phyloP scores from a whole-genome alignment of 1,284 basidiomycete genomes.

The Apiotrichum akiyoshidainum region DNA sequence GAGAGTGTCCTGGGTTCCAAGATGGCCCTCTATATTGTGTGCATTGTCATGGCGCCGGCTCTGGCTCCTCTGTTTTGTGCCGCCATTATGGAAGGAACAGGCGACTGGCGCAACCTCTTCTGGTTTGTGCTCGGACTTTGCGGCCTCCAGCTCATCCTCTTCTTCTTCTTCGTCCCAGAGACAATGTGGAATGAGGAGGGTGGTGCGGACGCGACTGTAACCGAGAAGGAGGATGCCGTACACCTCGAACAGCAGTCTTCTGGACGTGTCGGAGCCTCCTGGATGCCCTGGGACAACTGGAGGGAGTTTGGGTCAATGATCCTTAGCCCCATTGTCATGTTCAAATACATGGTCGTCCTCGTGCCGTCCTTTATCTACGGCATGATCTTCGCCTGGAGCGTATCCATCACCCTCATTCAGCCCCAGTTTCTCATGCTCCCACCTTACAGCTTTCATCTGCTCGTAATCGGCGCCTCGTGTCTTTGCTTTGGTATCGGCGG shows the following conservation, averaged over 20 bases:
- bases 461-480: constrained; percentile 40
- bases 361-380: constrained; percentile 45
- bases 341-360: constrained; percentile 27
- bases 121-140: constrained; percentile 42
- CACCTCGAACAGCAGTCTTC: background rate
- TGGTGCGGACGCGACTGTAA: background rate
- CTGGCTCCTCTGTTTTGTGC: constrained; percentile 45
- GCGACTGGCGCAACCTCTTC: constrained; percentile 36
- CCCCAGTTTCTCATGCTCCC: constrained; percentile 41
- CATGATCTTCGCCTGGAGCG: constrained; percentile 38
- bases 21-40: constrained; percentile 36
- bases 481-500: constrained; percentile 42
- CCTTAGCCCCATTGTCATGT: constrained; percentile 38
- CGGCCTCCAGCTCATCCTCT: constrained; percentile 11
- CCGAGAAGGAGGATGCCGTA: background rate
- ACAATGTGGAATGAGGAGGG: constrained; percentile 34
- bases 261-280: constrained; percentile 29
- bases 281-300: constrained; percentile 45
- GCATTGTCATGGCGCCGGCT: constrained; percentile 37
- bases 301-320: constrained; percentile 33
- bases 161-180: constrained; percentile 44
- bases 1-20: constrained; percentile 42
- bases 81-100: constrained; percentile 30
- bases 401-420: constrained; percentile 43
- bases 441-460: constrained; percentile 39